Conservation (phyloP, 305 asterid species). For the Fraxinus nigra region DNA sequence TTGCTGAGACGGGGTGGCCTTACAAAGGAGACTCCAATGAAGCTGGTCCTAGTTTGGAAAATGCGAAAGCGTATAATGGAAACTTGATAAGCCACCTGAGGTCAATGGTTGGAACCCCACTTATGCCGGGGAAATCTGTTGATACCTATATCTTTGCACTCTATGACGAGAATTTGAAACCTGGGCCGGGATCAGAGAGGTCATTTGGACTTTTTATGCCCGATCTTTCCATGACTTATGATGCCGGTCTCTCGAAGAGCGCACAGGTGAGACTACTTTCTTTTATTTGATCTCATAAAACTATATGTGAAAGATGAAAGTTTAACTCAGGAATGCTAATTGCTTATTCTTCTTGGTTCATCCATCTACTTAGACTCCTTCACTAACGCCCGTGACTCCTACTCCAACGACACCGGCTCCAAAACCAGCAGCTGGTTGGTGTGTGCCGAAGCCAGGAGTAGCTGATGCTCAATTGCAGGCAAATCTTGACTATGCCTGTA, state of each 20-base stretch:
- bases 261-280: conserved; percentile 42
- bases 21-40: conserved; percentile 84
- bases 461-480: conserved; percentile 64
- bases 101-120: conserved; percentile 87
- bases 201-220: conserved; percentile 80
- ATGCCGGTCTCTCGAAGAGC: conserved; percentile 64
- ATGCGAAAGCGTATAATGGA: conserved; percentile 82
- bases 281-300: not conserved
- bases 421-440: conserved; percentile 60
- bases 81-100: conserved; percentile 83
- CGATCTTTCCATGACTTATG: conserved; percentile 62
- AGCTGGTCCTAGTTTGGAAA: conserved; percentile 72
- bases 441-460: conserved; percentile 60
- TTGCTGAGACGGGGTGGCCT: conserved; percentile 99
- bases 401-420: conserved; percentile 38
- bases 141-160: conserved; percentile 91
- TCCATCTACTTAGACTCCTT: conserved; percentile 33
- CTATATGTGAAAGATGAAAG: not conserved
- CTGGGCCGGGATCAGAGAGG: conserved; percentile 86
- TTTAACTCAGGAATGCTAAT: not conserved
- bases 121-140: conserved; percentile 93
- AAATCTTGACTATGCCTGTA: conserved; percentile 79
- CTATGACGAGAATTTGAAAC: conserved; percentile 85
- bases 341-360: not conserved
- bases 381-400: conserved; percentile 34